Evolutionary conservation across 108 stramenopile species (phyloP), one percentile per base, ranked within the genome.

Genomic region (Ochromonas danica): DNA sequence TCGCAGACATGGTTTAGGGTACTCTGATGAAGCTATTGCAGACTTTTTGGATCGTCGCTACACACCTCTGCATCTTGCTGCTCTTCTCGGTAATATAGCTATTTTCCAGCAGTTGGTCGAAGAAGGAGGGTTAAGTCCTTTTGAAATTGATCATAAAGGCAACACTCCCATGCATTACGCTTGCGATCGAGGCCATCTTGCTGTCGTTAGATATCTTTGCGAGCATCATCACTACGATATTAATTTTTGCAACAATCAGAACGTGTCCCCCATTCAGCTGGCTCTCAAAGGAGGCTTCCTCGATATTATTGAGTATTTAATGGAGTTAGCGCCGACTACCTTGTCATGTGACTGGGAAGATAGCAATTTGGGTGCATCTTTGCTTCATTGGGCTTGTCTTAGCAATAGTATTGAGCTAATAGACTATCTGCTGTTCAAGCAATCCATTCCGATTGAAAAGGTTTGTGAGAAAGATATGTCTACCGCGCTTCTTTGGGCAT

Each of bases 341-440:
- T 14, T 67, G 6, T 36, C 33, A 28, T 36, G 3, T 10, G 17
- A 31, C 17, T 67, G 3, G 10, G 25, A 35, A 28, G 63, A 67
- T 25, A 25, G 17, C 30, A 36, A 67, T 14, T 67, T 14, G 6
- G 63, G 63, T 67, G 63, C 30, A 36, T 31, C 63, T 28, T 22
- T 67, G 30, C 63, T 67, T 6, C 63, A 67, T 33, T 67, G 63
- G 63, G 63, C 63, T 28, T 6, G 33, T 6, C 35, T 67, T 28
- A 33, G 30, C 6, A 22, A 3, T 28, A 31, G 10, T 36, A 31
- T 36, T 36, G 31, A 22, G 25, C 6, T 67, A 10, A 67, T 67
- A 10, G 63, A 67, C 6, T 67, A 67, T 67, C 25, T 67, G 31
- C 6, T 67, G 10, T 51, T 22, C 31, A 28, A 67, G 6, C 31